A percentile compares a stretch with the other conserved stretches of the same genome.
These are phyloP conservation scores for Trametes sp. DNA, from an alignment of 1,284 basidiomycete species.

Conservation along the genomic window DNA sequence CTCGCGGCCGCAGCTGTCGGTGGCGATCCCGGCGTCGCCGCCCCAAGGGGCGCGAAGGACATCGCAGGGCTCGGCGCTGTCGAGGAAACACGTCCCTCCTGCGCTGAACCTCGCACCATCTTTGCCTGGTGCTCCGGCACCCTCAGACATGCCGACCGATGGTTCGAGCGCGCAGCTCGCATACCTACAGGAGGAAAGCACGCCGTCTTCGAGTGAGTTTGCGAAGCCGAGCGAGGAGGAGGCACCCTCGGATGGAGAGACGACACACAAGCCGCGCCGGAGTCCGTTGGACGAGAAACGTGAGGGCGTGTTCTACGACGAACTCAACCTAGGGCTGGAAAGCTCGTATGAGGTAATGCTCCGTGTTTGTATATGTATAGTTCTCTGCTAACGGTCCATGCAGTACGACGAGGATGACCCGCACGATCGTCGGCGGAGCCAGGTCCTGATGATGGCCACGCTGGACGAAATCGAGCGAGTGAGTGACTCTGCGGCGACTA, in stretches of 20 bases:
- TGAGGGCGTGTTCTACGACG: slow-evolving; percentile 73
- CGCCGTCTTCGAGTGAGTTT: slow-evolving; percentile 28
- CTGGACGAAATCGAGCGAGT: slow-evolving; percentile 81
- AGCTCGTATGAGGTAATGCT: slow-evolving; percentile 40
- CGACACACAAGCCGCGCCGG: slow-evolving; percentile 34
- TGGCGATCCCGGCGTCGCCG: slow-evolving; percentile 41
- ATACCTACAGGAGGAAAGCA: slow-evolving; percentile 40
- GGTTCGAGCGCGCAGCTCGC: slow-evolving; percentile 40
- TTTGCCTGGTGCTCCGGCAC: slow-evolving; percentile 26
- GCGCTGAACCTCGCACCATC: slow-evolving; percentile 53
- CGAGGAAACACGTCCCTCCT: slow-evolving; percentile 51
- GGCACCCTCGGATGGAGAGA: slow-evolving; percentile 20
- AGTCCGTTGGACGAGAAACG: slow-evolving; percentile 67
- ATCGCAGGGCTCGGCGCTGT: slow-evolving; percentile 36
- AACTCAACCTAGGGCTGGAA: slow-evolving; percentile 71
- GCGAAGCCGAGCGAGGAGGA: slow-evolving; percentile 1
- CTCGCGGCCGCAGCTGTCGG: slow-evolving; percentile 45
- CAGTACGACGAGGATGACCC: slow-evolving; percentile 75
- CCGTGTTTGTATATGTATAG: background rate
- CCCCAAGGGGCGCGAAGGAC: slow-evolving; percentile 35
- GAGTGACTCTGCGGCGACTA: slow-evolving; percentile 29
- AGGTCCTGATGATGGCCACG: slow-evolving; percentile 71
- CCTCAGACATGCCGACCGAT: slow-evolving; percentile 32
- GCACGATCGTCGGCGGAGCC: slow-evolving; percentile 73
- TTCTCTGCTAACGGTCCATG: slow-evolving; percentile 12